These are phyloP conservation scores for Ophiocordyceps camponoti-rufipedis DNA, from an alignment of 2,329 filamentous ascomycete species.

Conservation along the genomic window DNA sequence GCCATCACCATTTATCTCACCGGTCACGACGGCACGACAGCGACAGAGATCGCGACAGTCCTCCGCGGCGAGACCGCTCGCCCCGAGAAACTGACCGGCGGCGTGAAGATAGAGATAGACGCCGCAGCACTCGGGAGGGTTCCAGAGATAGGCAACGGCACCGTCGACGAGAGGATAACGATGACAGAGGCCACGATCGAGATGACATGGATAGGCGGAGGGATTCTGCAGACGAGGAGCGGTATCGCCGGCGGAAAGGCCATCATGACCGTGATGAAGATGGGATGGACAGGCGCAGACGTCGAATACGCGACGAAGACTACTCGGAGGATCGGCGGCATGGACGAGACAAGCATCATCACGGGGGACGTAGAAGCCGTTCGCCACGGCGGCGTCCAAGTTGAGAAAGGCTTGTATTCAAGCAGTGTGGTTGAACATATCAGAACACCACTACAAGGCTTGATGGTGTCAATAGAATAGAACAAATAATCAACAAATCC, in stretches of 20 bases:
- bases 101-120: constrained; percentile 1
- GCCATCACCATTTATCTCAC: constrained; percentile 18
- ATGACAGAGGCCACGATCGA: background rate
- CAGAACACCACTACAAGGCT: background rate
- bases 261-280: background rate
- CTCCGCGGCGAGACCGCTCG: background rate
- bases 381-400: constrained; percentile 18
- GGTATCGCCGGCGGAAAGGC: constrained; percentile 4
- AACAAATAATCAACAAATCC: background rate
- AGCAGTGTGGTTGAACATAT: background rate
- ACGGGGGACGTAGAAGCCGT: constrained; percentile 11
- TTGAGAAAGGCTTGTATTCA: constrained; percentile 2
- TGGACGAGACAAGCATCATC: constrained; percentile 10
- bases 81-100: background rate
- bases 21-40: background rate
- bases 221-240: constrained; percentile 9
- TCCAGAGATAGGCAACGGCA: background rate
- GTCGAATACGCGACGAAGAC: constrained; percentile 4
- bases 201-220: constrained; percentile 8
- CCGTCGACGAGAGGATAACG: background rate
- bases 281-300: background rate
- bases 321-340: constrained; percentile 10
- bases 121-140: background rate
- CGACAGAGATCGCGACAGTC: background rate
- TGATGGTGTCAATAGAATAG: no score